Base-by-base conservation (phyloP, 805 yeast species). In the Teunomyces gatunensis region DNA sequence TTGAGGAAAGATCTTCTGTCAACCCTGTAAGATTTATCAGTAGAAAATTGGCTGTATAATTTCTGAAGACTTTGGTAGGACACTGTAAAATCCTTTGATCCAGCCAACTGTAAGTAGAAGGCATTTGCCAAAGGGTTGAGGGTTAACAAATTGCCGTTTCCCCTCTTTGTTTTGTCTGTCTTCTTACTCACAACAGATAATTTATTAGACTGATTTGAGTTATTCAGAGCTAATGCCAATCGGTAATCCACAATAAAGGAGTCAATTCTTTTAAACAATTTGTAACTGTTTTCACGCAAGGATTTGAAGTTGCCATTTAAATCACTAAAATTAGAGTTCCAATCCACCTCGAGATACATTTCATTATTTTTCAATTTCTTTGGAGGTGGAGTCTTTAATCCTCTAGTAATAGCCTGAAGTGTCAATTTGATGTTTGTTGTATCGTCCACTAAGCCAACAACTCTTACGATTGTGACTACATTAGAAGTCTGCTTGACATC, bases 61-160 rank as follows among this genome's bases (percentile, higher is more conserved):
- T 67, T 67, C 45, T 69, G 74, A 42, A 75, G 59, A 39, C 72
- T 68, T 3, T 57, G 49, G 60, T 77, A 76, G 0, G 82, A 78
- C 34, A 66, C 67, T 15, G 68, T 64, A 49, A 78, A 78, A 45
- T 74, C 79, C 32, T 67, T 71, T 34, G 77, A 71, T 1, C 74
- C 75, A 2, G 73, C 73, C 45, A 84, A 67, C 57, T 83, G 87
- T 40, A 79, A 59, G 52, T 73, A 77, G n/a, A 84, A 64, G 0
- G 83, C 74, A 51, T 77, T 77, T 0, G 87, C 80, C 45, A 84
- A 61, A 0, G 90, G 90, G 9, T 84, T 75, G 17, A 84, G 63
- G 2, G 79, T 68, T 18, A 81, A 58, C 11, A 83, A 64, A 47
- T 69, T 66, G 3, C 57, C 56, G 1, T 34, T 44, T 6, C 47